These are phyloP conservation scores for Chlorella sp. DNA, from an alignment of 139 green algal species.

Conservation along the genomic window DNA sequence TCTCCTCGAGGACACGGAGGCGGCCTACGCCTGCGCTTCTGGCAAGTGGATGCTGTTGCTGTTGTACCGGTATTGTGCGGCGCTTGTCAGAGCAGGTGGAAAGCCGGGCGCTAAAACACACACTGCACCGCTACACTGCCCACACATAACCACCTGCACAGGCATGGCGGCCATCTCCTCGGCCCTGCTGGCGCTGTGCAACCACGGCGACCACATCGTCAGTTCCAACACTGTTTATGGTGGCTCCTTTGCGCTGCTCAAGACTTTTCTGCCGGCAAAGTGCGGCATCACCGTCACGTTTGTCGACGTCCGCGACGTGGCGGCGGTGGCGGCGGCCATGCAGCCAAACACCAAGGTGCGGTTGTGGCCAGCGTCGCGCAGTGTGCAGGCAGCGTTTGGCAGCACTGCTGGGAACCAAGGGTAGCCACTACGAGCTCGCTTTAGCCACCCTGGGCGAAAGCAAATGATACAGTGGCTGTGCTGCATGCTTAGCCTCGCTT, in stretches of 20 bases:
- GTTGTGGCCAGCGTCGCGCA: no score
- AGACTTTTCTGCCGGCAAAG: constrained; percentile 55
- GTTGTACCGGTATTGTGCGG: not conserved
- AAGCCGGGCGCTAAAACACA: no score
- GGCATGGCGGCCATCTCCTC: constrained; percentile 66
- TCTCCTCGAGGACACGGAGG: constrained; percentile 59
- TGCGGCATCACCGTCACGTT: constrained; percentile 53
- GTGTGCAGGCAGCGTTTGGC: not conserved
- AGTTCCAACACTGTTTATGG: constrained; percentile 49
- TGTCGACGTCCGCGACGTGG: constrained; percentile 55
- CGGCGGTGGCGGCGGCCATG: constrained; percentile 41
- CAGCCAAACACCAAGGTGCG: constrained; percentile 29
- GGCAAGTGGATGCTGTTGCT: constrained; percentile 7
- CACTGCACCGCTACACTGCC: no score
- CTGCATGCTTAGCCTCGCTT: not conserved
- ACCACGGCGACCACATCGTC: constrained; percentile 64
- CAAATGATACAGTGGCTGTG: not conserved
- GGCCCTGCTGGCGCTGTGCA: constrained; percentile 54
- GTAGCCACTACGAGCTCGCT: no score
- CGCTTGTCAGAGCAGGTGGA: no score
- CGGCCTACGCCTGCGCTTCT: constrained; percentile 49
- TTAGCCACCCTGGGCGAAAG: no score
- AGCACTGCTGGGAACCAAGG: not conserved
- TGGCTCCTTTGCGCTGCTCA: constrained; percentile 54
- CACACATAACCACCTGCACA: constrained; percentile 2